Percentiles rank a stretch among this genome's conserved stretches.
Conservation (phyloP, 23 red algal genomes). For the Gracilaria caudata region DNA sequence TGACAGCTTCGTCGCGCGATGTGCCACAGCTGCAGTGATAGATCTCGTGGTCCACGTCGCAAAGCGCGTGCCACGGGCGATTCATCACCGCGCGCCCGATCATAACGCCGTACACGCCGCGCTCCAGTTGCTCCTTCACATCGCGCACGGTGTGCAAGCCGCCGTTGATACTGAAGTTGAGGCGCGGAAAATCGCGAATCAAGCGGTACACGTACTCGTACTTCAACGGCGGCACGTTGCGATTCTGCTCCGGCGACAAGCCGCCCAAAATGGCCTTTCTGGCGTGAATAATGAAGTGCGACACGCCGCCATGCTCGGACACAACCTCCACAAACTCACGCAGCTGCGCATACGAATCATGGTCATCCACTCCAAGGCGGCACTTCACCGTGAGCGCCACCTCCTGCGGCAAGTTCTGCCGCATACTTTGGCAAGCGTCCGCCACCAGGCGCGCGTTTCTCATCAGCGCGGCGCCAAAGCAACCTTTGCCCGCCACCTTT, state of each 20-base stretch:
- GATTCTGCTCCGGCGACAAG: slow-evolving; percentile 90
- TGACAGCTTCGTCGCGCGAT: background rate
- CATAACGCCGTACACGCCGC: slow-evolving; percentile 91
- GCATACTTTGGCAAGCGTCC: slow-evolving; percentile 47
- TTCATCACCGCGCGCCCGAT: slow-evolving; percentile 89
- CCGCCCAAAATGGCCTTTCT: slow-evolving; percentile 86
- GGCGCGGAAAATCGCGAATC: slow-evolving; percentile 71
- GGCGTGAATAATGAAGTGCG: slow-evolving; percentile 95
- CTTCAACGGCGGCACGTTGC: slow-evolving; percentile 82
- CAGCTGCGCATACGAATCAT: slow-evolving; percentile 81
- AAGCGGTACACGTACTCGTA: slow-evolving; percentile 85
- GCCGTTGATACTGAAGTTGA: slow-evolving; percentile 88
- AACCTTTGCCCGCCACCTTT: slow-evolving; percentile 83
- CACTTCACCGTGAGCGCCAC: slow-evolving; percentile 94
- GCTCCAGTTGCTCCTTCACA: slow-evolving; percentile 57
- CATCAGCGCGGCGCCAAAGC: slow-evolving; percentile 97
- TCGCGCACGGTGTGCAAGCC: slow-evolving; percentile 65
- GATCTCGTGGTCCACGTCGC: slow-evolving; percentile 73
- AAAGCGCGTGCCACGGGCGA: slow-evolving; percentile 81
- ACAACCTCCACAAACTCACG: slow-evolving; percentile 80
- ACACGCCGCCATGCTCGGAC: slow-evolving; percentile 60
- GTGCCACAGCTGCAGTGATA: slow-evolving; percentile 28
- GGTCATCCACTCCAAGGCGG: slow-evolving; percentile 86
- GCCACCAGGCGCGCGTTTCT: slow-evolving; percentile 67
- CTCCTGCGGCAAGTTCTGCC: background rate